These are phyloP conservation scores for Sphaerulina musiva DNA, from an alignment of 2,329 filamentous ascomycete species.

Conservation along the genomic window DNA sequence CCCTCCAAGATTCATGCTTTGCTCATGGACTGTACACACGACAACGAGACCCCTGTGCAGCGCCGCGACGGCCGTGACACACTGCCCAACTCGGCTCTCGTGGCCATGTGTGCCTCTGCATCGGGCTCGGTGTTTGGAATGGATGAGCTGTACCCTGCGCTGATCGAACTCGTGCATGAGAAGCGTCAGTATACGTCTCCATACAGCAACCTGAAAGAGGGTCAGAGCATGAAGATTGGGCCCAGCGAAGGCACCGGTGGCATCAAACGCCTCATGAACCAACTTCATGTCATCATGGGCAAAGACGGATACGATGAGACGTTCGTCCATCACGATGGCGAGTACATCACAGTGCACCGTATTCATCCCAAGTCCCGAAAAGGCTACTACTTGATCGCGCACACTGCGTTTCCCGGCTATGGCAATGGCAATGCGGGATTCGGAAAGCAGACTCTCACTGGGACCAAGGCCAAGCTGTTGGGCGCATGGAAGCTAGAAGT, in stretches of 20 bases:
- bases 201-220: constrained; percentile 52
- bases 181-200: constrained; percentile 73
- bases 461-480: constrained; percentile 77
- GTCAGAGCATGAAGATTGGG: constrained; percentile 53
- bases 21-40: constrained; percentile 99
- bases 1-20: constrained; percentile 85
- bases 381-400: constrained; percentile 90
- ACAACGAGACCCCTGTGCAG: constrained; percentile 93
- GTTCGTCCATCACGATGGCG: constrained; percentile 90
- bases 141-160: constrained; percentile 87
- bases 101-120: constrained; percentile 91
- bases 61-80: constrained; percentile 93
- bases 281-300: constrained; percentile 93
- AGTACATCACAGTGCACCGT: constrained; percentile 93
- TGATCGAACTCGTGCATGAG: constrained; percentile 91
- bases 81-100: constrained; percentile 84
- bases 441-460: constrained; percentile 69
- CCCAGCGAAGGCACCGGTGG: constrained; percentile 79
- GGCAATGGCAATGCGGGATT: constrained; percentile 77
- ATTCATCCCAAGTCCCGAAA: constrained; percentile 88
- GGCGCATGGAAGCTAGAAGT: constrained; percentile 92
- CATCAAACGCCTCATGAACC: constrained; percentile 86
- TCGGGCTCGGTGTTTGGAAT: constrained; percentile 97
- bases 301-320: constrained; percentile 91
- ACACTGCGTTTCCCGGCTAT: constrained; percentile 90